phyloP scores from a whole-genome alignment of 257 asterid genomes.

The Rubia yunnanensis region DNA sequence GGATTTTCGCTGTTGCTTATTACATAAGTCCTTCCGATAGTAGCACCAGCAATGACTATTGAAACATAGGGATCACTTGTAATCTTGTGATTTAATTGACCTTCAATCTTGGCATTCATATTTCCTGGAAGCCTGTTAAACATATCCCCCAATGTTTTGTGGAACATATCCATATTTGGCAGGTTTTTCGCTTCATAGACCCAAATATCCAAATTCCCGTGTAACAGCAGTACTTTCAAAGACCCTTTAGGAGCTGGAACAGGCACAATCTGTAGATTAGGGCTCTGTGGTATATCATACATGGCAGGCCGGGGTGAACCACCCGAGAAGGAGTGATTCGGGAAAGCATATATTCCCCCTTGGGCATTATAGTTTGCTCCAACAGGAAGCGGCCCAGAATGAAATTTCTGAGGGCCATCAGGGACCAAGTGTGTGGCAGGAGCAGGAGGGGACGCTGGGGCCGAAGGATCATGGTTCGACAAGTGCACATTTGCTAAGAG shows the following conservation, averaged over 20 bases:
- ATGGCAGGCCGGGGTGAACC: constrained; percentile 19
- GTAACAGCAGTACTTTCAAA: constrained; percentile 62
- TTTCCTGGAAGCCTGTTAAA: constrained; percentile 66
- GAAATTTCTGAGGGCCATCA: constrained; percentile 32
- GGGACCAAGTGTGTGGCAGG: constrained; percentile 27
- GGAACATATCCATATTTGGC: constrained; percentile 99
- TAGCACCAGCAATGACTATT: constrained; percentile 50
- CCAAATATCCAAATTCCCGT: constrained; percentile 87
- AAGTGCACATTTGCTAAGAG: constrained; percentile 45
- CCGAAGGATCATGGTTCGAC: constrained; percentile 23
- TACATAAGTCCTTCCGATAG: constrained; percentile 79
- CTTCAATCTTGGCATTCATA: constrained; percentile 70
- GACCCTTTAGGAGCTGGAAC: constrained; percentile 45
- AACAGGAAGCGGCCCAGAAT: constrained; percentile 47
- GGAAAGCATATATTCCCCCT: constrained; percentile 35
- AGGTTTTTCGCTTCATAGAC: constrained; percentile 83
- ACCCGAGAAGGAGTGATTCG: constrained; percentile 52
- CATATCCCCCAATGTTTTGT: constrained; percentile 83
- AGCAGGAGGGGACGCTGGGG: constrained; percentile 35
- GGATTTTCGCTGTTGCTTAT: constrained; percentile 80
- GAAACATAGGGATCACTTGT: constrained; percentile 97
- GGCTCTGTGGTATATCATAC: constrained; percentile 21
- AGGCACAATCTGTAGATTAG: constrained; percentile 53
- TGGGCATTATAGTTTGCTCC: constrained; percentile 27
- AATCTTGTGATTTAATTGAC: constrained; percentile 57